Evolutionary conservation across 305 asterid genomes (phyloP), one percentile per base, ranked within the genome.

Genomic region (Solanum hybrid): DNA sequence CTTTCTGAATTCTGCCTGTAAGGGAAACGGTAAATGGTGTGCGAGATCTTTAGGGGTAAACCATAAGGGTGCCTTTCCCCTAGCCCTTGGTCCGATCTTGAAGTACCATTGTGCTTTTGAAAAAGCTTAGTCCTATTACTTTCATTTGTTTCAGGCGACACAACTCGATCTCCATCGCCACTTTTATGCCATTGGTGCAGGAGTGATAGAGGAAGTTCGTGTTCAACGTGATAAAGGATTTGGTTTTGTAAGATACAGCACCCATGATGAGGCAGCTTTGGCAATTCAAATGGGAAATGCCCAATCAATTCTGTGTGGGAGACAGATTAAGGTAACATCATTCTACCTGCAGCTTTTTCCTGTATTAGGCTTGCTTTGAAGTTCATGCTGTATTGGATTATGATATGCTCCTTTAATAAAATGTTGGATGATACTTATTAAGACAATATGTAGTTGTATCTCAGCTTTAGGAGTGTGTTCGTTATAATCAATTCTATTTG

Each of bases 171-270:
- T 96, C 85, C 99, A 97, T 89, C 94, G 95, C 89, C 96, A 94
- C 91, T 97, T 97, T 89, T 95, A 96, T 91, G 90, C 95, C 64
- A 96, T 97, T 88, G 98, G 98, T 92, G 99, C 97, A 77, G 99
- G 99, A 84, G 95, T 95, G 86, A 97, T 97, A 38, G 99, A 96
- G 93, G 98, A 97, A 91, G 98, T 97, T 42, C 94, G 98, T 11
- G 93, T 97, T 86, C 98, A 97, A 92, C 95, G 96, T 86, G 99
- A 97, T 90, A 96, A 97, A 91, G 98, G 99, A 22, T 97, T 97
- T 92, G 99, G 99, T 75, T 97, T 97, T 91, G 97, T 97, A 81
- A 94, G 99, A 92, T 97, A 94, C 92, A 95, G 93, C 93, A 97
- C 93, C 88, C 99, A 97, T 92, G 95, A 92, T 66, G 99, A 97